Percentiles rank a stretch among this genome's conserved stretches.
These are phyloP conservation scores for Solanum pennellii DNA, from an alignment of 257 asterid genomes.

Conservation along the genomic window DNA sequence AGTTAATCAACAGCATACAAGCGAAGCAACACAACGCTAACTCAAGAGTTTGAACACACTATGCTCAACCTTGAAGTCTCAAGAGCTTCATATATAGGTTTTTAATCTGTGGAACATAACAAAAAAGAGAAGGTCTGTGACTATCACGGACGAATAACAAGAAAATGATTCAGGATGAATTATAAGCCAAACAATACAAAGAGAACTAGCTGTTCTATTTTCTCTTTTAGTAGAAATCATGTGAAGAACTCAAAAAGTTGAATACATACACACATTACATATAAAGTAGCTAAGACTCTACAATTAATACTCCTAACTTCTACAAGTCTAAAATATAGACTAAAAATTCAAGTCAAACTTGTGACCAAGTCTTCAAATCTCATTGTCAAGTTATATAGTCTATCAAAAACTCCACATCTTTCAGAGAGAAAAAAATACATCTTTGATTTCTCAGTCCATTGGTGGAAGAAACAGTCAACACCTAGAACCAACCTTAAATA, in stretches of 20 bases:
- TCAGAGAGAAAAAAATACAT: neutral
- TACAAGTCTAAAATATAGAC: conserved; percentile 11
- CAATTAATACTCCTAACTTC: neutral
- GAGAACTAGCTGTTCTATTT: conserved; percentile 20
- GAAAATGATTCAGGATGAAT: conserved; percentile 24
- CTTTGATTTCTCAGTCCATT: conserved; percentile 4
- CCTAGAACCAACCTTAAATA: neutral
- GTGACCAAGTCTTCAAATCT: conserved; percentile 35
- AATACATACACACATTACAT: conserved; percentile 11
- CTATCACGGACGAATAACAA: neutral
- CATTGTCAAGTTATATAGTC: neutral
- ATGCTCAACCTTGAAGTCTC: neutral
- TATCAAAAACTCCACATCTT: conserved; percentile 17
- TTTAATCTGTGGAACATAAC: conserved; percentile 20
- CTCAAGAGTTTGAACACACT: neutral
- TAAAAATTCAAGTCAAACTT: conserved; percentile 47
- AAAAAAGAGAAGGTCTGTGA: conserved; percentile 3
- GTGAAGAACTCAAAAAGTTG: conserved; percentile 37
- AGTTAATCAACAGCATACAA: neutral
- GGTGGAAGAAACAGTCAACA: conserved; percentile 33
- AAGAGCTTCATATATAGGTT: conserved; percentile 2
- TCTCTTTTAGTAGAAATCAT: conserved; percentile 36
- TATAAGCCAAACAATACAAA: conserved; percentile 20
- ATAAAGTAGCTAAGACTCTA: conserved; percentile 11
- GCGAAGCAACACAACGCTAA: neutral